Evolutionary conservation across 768 basidiomycete species (phyloP).

Genomic region (Suillus luteus): DNA sequence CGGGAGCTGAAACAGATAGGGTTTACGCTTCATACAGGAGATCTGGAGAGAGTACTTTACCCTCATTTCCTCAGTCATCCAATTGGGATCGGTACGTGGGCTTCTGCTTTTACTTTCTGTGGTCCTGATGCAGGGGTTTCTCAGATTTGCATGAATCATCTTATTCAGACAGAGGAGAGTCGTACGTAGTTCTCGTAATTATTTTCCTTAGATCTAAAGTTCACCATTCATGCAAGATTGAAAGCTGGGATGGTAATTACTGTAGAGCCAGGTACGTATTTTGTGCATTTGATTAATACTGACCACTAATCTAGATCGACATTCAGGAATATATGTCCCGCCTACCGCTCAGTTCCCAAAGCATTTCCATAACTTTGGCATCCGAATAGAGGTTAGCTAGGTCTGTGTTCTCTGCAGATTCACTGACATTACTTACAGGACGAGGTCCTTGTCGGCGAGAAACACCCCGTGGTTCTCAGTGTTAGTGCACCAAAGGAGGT

Average conservation of each 20-base stretch:
- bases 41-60: conserved; percentile 75
- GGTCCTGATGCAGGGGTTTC: conserved; percentile 16
- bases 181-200: conserved; percentile 40
- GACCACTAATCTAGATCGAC: conserved; percentile 13
- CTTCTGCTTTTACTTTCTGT: conserved; percentile 4
- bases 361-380: conserved; percentile 87
- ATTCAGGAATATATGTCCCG: conserved; percentile 84
- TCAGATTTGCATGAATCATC: conserved; percentile 88
- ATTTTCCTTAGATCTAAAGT: conserved; percentile 9
- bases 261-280: conserved; percentile 73
- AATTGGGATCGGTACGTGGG: conserved; percentile 76
- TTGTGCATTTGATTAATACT: background rate
- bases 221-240: conserved; percentile 45
- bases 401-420: background rate
- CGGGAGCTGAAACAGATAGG: conserved; percentile 71
- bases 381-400: conserved; percentile 78
- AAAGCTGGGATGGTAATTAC: conserved; percentile 90
- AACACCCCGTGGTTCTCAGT: conserved; percentile 64
- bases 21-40: conserved; percentile 44
- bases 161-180: conserved; percentile 53
- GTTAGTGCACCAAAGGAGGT: conserved; percentile 85
- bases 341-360: conserved; percentile 76
- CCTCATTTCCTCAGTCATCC: conserved; percentile 94
- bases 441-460: conserved; percentile 68
- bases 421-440: conserved; percentile 44